Conservation (phyloP, 495 filamentous ascomycete species). For the Xylaria grammica region DNA sequence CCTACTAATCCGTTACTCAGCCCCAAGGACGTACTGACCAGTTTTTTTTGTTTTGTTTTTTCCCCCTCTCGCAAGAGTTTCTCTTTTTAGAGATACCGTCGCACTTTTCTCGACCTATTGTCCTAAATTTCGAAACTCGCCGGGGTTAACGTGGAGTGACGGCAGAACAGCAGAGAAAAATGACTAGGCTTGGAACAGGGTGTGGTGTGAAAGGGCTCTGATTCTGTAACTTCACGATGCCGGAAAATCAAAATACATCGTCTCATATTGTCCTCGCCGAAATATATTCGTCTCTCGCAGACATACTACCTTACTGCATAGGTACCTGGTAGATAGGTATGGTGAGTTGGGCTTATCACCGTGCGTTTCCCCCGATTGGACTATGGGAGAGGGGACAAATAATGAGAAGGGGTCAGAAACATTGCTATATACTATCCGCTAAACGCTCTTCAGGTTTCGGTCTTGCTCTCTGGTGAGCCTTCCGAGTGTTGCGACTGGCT, state of each 20-base stretch:
- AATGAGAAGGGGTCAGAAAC: neutral
- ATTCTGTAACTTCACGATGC: no score
- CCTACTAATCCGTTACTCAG: neutral
- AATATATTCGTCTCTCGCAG: no score
- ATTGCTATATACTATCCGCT: neutral
- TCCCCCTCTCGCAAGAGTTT: neutral
- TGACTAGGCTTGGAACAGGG: neutral
- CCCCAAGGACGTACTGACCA: neutral
- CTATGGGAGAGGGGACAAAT: no score
- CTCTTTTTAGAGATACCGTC: neutral
- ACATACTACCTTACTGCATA: no score
- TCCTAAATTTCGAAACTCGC: neutral
- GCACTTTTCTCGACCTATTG: neutral
- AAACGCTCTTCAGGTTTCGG: neutral
- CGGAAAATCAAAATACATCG: no score
- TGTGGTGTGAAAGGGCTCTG: no score
- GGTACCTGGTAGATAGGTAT: no score
- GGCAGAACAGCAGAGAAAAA: neutral
- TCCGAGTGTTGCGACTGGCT: slow-evolving; percentile 9
- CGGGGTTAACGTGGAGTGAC: neutral
- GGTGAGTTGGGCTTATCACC: no score
- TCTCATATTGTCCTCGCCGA: no score
- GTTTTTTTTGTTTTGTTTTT: neutral
- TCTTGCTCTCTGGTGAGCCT: neutral
- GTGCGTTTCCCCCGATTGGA: no score